Base-by-base conservation (phyloP, 1,284 basidiomycete species). In the Testicularia cyperi region DNA sequence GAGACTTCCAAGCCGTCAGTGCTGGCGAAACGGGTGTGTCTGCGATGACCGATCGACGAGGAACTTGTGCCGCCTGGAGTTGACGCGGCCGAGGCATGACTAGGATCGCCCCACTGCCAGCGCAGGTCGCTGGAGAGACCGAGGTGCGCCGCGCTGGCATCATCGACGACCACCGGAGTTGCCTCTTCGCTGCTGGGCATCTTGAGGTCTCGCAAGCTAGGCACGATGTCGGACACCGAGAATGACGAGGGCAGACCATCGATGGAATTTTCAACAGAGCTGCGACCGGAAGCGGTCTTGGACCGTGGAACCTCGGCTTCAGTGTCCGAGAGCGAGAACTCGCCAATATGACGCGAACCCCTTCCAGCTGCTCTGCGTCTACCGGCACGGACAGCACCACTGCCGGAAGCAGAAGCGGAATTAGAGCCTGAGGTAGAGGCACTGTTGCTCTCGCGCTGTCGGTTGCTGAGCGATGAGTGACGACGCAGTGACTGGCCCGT, bases 321-420 rank as follows among this genome's bases (percentile, higher is more conserved):
- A 18, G 63, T 66, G 23, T 68, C 66, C 14, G 55, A 60, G 6
- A 64, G 41, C 14, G 66, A 65, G 27, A 54, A 54, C 24, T 68
- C 63, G 26, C 56, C 53, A 9, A 32, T 43, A 27, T 58, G 63
- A 10, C 57, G 42, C 7, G 43, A 34, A 15, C 22, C 41, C 21
- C 32, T 3, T 12, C 20, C 23, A 14, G 14, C 23, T 18, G 22
- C 23, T 6, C 30, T 19, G 8, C 36, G 35, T 18, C 24, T 41
- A 27, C 21, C 31, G 1, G n/a, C n/a, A n/a, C n/a, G n/a, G n/a
- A n/a, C n/a, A n/a, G n/a, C n/a, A n/a, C n/a, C n/a, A n/a, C n/a
- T n/a, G n/a, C n/a, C n/a, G n/a, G n/a, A n/a, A n/a, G n/a, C n/a
- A n/a, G n/a, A n/a, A n/a, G n/a, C n/a, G n/a, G n/a, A n/a, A n/a